Base-by-base conservation (phyloP, 1,139 yeast genomes). In the Candida sp. region DNA sequence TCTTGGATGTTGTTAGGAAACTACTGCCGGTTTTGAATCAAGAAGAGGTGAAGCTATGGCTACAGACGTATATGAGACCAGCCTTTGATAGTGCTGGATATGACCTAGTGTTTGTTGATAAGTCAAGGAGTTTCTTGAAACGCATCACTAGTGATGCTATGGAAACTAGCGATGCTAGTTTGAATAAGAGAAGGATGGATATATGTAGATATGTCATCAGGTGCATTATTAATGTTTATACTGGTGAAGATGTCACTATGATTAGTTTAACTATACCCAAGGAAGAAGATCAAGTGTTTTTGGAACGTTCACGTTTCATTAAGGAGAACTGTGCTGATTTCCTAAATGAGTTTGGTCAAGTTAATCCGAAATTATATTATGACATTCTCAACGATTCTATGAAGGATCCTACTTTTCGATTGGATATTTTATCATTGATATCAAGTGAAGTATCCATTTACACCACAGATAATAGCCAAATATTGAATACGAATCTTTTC, bases 41-140 rank as follows among this genome's bases (percentile, higher is more conserved):
- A 21, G 68, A 70, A 1, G 76, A 76, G 38, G 60, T 79, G 8
- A 54, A 57, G 33, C 57, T 69, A 22, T 84, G 89, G 88, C 65
- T 80, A 41, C 64, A 66, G 37, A 67, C 76, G n/a, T 76, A 79
- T 51, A 58, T 75, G 7, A 64, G 65, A 21, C 79, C 82, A 0
- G 84, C 87, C 0, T 64, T 82, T 2, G 84, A 83, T 55, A 79
- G 85, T 38, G 84, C 84, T 0, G 85, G 87, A 2, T 70, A 53
- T 44, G 75, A 72, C 47, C 46, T 60, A 9, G 48, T 49, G 23
- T 69, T 70, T 38, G 82, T 80, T 0, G 61, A 61, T 6, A 66
- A 70, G 33, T 54, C 82, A 5, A 58, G 79, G 34, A 62, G 63
- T 7, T 69, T 82, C 32, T 55, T 84, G 11, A 45, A 56, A 15